Evolutionary conservation across 108 stramenopile species (phyloP).

Genomic region (Stephanodiscus triporus): DNA sequence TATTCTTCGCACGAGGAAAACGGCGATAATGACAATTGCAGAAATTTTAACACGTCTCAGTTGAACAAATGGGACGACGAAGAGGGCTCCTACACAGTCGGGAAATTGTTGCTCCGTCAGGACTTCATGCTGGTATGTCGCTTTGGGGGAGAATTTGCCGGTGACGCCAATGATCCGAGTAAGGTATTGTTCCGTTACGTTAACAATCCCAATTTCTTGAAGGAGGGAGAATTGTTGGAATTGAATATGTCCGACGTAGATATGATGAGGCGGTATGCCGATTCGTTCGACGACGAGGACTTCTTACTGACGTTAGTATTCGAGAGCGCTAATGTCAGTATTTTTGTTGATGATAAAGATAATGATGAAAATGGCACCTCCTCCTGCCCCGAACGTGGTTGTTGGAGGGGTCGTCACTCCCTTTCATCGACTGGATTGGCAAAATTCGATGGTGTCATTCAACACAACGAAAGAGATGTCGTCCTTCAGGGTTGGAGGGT

Average conservation of each 20-base stretch:
- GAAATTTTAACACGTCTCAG: neutral
- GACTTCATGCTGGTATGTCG: constrained; percentile 89
- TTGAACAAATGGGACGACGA: constrained; percentile 72
- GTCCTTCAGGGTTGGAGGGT: constrained; percentile 47
- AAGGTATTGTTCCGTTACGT: constrained; percentile 89
- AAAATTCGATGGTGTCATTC: constrained; percentile 13
- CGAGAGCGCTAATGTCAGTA: constrained; percentile 38
- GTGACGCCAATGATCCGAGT: constrained; percentile 63
- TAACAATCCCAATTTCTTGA: constrained; percentile 77
- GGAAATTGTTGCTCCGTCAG: constrained; percentile 53
- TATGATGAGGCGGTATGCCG: constrained; percentile 80
- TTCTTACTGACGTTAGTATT: constrained; percentile 77
- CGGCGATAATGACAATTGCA: constrained; percentile 9
- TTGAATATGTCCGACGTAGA: constrained; percentile 65
- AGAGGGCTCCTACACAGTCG: constrained; percentile 68
- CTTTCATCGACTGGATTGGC: neutral
- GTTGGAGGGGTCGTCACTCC: neutral
- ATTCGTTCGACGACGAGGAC: constrained; percentile 74
- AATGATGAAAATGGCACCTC: too few relatives aligned
- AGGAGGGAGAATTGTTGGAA: constrained; percentile 61
- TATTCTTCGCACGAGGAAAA: constrained; percentile 48
- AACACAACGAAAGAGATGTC: constrained; percentile 27
- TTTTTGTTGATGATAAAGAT: neutral
- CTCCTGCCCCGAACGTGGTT: neutral
- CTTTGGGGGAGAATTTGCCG: constrained; percentile 80